phyloP scores from a whole-genome alignment of 2,329 filamentous ascomycete genomes.

The Arthrobotrys iridis region DNA sequence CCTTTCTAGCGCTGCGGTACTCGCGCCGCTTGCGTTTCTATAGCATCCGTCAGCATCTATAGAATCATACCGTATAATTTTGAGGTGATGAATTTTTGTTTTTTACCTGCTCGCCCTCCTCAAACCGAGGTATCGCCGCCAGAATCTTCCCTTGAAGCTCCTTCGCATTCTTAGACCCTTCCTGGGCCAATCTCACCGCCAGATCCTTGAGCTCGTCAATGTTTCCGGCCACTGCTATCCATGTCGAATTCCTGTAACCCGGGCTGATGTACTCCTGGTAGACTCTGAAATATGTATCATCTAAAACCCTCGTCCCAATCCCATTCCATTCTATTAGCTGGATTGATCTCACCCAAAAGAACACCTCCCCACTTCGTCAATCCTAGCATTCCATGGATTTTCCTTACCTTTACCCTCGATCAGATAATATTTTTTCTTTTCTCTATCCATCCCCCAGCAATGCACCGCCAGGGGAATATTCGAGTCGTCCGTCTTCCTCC shows the following conservation, averaged over 20 bases:
- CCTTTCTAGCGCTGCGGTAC: constrained; percentile 85
- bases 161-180: constrained; percentile 80
- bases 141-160: constrained; percentile 80
- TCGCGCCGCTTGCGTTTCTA: constrained; percentile 93
- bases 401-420: constrained; percentile 75
- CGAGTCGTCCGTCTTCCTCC: constrained; percentile 77
- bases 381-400: not conserved
- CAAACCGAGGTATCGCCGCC: constrained; percentile 85
- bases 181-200: constrained; percentile 77
- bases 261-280: constrained; percentile 89
- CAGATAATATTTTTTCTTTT: constrained; percentile 92
- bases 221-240: constrained; percentile 90
- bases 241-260: constrained; percentile 76
- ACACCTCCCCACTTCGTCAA: not conserved
- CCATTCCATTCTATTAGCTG: not conserved
- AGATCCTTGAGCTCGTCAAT: constrained; percentile 85
- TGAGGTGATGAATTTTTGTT: not conserved
- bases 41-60: not conserved
- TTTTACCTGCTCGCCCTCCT: constrained; percentile 86
- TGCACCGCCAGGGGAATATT: constrained; percentile 92
- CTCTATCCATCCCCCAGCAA: constrained; percentile 86
- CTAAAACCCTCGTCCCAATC: constrained; percentile 60
- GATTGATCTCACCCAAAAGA: not conserved
- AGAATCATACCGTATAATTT: not conserved
- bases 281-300: constrained; percentile 91